Base-by-base conservation (phyloP, 345 rosid genomes). In the Melastoma malabathricum region DNA sequence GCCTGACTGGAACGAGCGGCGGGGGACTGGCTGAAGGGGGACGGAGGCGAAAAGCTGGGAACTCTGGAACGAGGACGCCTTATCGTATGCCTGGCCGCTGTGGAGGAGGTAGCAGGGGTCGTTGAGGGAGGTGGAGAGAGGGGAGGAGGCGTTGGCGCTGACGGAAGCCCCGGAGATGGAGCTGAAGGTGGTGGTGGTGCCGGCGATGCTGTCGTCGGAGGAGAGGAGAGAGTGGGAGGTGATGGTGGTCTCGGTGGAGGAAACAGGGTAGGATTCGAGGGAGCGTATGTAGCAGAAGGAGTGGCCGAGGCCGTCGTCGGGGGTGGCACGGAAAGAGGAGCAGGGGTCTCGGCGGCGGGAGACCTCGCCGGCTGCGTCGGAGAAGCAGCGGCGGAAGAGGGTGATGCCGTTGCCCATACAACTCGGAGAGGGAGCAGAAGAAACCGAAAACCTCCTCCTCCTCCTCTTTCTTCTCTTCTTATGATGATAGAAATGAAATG, bases 161-260 rank as follows among this genome's bases (percentile, higher is more conserved):
- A 87, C 77, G 17, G 95, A 92, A 16, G 98, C 96, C 18, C 98
- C 98, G 70, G 98, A 82, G 47, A 92, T 92, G 23, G 89, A 59
- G 4, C 79, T 77, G 70, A 92, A 80, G 38, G 93, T 73, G 31
- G 84, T 70, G 47, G 72, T 59, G 39, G 38, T 29, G 38, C 38
- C 41, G 50, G 25, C 43, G 44, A 29, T 1, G 41, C 55, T 43
- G 61, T 50, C 52, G 61, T 22, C 17, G 25, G 54, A 25, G 44
- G 31, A 47, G 44, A 15, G 34, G 39, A 34, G 15, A 64, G 43
- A 54, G 75, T 51, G 59, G 55, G 48, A 64, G 16, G 86, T 65
- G 61, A 49, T 16, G 16, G 45, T 17, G n/a, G 60, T 22, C 50
- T 80, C 61, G 52, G 70, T 66, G 31, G 78, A 71, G 17, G 71